Percentiles rank a stretch among this genome's conserved stretches.
phyloP scores from a whole-genome alignment of 345 rosid genomes.

The Kandelia obovata region DNA sequence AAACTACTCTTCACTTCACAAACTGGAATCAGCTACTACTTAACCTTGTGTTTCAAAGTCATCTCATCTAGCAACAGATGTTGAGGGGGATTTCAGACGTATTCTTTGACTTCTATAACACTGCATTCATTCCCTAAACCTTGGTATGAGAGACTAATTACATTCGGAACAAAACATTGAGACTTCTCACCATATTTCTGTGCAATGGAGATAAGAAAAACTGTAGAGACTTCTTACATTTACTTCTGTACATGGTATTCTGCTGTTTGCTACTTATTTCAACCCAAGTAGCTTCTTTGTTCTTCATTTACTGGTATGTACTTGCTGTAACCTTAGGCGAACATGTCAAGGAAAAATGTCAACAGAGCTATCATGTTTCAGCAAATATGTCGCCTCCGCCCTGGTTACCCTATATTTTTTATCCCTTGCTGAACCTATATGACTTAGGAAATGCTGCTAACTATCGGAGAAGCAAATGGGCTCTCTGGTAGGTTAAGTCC shows the following conservation, averaged over 20 bases:
- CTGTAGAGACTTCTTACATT: conserved; percentile 29
- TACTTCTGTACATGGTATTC: conserved; percentile 25
- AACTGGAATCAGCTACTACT: conserved; percentile 12
- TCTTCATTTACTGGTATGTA: conserved; percentile 29
- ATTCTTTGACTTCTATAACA: conserved; percentile 9
- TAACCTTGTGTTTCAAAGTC: neutral
- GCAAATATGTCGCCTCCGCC: conserved; percentile 24
- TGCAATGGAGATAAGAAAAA: conserved; percentile 25
- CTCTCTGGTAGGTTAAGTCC: conserved; percentile 50
- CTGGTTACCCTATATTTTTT: conserved; percentile 30
- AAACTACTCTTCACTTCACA: neutral
- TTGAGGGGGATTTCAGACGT: conserved; percentile 21
- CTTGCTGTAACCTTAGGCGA: conserved; percentile 20
- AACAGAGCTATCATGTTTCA: conserved; percentile 19
- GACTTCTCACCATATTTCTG: conserved; percentile 24
- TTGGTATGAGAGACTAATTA: conserved; percentile 21
- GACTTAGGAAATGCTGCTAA: conserved; percentile 33
- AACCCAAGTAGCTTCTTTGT: conserved; percentile 11
- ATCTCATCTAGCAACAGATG: conserved; percentile 19
- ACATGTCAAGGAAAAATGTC: neutral
- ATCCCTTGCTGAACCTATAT: conserved; percentile 31
- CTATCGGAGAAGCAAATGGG: conserved; percentile 42
- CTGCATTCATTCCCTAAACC: conserved; percentile 13
- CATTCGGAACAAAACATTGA: conserved; percentile 13
- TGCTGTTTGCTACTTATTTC: conserved; percentile 23